Base-by-base conservation (phyloP, 345 rosid species). In the Eucalyptus sideroxylon region DNA sequence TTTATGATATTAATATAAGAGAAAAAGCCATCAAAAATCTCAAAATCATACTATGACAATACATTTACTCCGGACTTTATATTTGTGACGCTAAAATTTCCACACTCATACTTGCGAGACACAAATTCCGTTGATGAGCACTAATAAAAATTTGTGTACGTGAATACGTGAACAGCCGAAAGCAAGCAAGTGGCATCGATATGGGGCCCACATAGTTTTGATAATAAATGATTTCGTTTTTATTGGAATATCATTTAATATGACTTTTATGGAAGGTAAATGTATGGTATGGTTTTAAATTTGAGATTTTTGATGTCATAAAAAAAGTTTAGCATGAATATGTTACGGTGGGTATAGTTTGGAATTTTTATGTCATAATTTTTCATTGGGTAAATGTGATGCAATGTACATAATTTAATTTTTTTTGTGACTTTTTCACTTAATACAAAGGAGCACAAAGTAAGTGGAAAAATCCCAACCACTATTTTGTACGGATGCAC, bases 401-500 rank as follows among this genome's bases (percentile, higher is more conserved):
- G 27, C 62, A 56, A 23, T 24, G 27, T 56, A 56, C 62, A 24
- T 56, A 56, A 9, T 56, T 56, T 10, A 56, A 56, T 4, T 0
- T 4, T 9, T 9, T 56, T 56, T 56, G 27, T 56, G 30, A 23
- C 62, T 24, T 56, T 56, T 56, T 56, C 14, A 56, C 30, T 47
- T 16, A 47, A 89, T 59, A 55, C 53, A 67, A 23, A 67, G 23
- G 60, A n/a, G 13, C 62, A 27, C 34, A 87, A 86, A 34, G 90
- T 65, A n/a, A 5, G 86, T 47, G 34, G 88, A 85, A 47, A 89
- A 86, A 83, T 50, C 83, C 12, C 45, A 89, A 91, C 45, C 90
- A 72, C 72, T 89, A 86, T 88, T 90, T 88, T 92, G 93, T 91
- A 87, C 87, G 90, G 89, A 91, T 91, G 91, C 92, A 90, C 92